Base-by-base conservation (phyloP, 139 green algal genomes). In the Chlorella ohadii region DNA sequence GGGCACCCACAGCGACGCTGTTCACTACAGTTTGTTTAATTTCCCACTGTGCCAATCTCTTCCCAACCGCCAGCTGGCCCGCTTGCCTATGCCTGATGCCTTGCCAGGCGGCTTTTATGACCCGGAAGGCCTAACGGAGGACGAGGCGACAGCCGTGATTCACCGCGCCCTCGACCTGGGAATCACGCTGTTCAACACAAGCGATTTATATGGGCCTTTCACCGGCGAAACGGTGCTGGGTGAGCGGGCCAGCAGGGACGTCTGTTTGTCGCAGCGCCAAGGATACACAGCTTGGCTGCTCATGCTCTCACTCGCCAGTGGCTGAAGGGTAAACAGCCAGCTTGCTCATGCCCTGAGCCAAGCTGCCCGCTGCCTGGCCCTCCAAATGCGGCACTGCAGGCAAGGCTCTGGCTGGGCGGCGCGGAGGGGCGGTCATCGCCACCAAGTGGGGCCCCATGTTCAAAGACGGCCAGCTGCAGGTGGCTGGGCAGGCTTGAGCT, bases 151-250 rank as follows among this genome's bases (percentile, higher is more conserved):
- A 31, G 78, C 76, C n/a, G 81, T 92, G 5, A 89, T 95, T 16
- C 81, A 90, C 34, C 75, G 72, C 7, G 90, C 89, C 2, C 28
- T 91, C 51, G 91, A 94, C 20, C 78, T 93, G 55, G 91, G 88
- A 22, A 76, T 91, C 2, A 94, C 82, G 1, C 80, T 93, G 66
- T 44, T 95, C 34, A 90, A 95, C 82, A 95, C 90, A 28, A 81
- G 75, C 25, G 89, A 95, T 59, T 71, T 94, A 2, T 94, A 95
- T 47, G 92, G 92, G 27, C 89, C 92, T 0, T 88, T 88, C 68
- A 94, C 90, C 20, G 94, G 94, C 71, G 92, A 95, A 78, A 71
- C 86, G 68, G 86, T 94, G 0, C 55, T 95, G 22, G 92, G 92
- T 91, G 80, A 82, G 85, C 13, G 0, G 12, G 39, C 39, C 56